Base-by-base conservation (phyloP, 805 yeast species). In the Barnettozyma sp. region DNA sequence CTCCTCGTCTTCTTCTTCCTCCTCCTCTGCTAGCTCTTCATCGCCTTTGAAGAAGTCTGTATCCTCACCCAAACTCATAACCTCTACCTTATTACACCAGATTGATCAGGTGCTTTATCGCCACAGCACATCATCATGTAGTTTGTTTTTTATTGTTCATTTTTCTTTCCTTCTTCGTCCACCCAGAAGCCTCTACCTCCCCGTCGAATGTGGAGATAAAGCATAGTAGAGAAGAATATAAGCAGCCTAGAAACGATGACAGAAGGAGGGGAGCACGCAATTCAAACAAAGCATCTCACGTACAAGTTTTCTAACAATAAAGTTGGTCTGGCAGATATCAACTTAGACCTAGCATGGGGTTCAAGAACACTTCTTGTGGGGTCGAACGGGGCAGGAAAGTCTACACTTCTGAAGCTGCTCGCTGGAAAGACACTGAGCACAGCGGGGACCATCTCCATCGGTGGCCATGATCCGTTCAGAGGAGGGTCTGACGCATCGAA, bases 331-430 rank as follows among this genome's bases (percentile, higher is more conserved):
- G 70, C 71, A 21, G 68, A 83, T 31, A 70, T 90, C 42, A 65
- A 68, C 24, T 51, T 92, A 26, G 46, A 63, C 10, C 68, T 92
- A 15, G 76, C 79, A 1, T 74, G 82, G 70, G 77, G 82, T 6
- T 73, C 90, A 1, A 70, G 95, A 41, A 76, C 88, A 9, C 63
- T 92, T 23, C 58, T 92, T 7, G 70, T 92, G 17, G 98, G 98
- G 0, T 94, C 97, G 10, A 88, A 88, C 50, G 98, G 98, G 14
- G 97, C 98, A 1, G 97, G 98, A 5, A 92, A 92, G 57, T 84
- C 96, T 1, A 92, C 98, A 0, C 57, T 92, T 28, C 66, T 92
- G 44, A 76, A 78, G 54, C 71, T 92, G 13, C 63, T 92, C 14
- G 95, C 97, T 0, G 98, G 98, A 4, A 90, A 90, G 51, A 86